phyloP scores from a whole-genome alignment of 2,329 filamentous ascomycete genomes.

The Fonsecaea erecta region DNA sequence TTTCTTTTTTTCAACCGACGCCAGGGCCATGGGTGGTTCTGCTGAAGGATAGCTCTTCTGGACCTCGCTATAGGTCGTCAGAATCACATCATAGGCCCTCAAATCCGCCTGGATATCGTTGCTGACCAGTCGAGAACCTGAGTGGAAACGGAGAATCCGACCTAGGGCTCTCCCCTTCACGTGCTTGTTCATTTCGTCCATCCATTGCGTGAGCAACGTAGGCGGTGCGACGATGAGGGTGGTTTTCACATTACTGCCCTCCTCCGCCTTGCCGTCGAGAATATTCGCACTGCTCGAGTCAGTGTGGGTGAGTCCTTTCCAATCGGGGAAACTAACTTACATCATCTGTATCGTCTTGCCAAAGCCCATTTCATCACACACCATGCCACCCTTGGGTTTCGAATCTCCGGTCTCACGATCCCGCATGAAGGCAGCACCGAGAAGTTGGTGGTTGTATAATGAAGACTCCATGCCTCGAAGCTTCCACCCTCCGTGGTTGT shows the following conservation, averaged over 20 bases:
- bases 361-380: conserved; percentile 50
- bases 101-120: conserved; percentile 36
- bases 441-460: conserved; percentile 44
- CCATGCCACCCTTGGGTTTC: conserved; percentile 44
- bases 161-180: conserved; percentile 38
- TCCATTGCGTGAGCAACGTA: conserved; percentile 45
- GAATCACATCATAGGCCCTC: conserved; percentile 38
- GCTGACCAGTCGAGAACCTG: conserved; percentile 33
- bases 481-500: conserved; percentile 43
- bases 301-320: not conserved
- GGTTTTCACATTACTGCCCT: conserved; percentile 36
- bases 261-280: conserved; percentile 41
- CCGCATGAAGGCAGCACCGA: conserved; percentile 35
- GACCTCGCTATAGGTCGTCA: conserved; percentile 48
- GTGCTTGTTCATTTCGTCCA: conserved; percentile 42
- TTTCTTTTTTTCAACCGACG: conserved; percentile 32
- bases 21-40: conserved; percentile 32
- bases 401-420: conserved; percentile 30
- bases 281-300: conserved; percentile 43
- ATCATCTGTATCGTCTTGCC: conserved; percentile 48
- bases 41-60: conserved; percentile 42
- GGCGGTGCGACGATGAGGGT: conserved; percentile 48
- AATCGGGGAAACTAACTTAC: conserved; percentile 33
- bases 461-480: conserved; percentile 43
- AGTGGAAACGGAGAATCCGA: conserved; percentile 38